A percentile compares a stretch with the other conserved stretches of the same genome.
Conservation (phyloP, 768 basidiomycete species). For the Gyrodon lividus region DNA sequence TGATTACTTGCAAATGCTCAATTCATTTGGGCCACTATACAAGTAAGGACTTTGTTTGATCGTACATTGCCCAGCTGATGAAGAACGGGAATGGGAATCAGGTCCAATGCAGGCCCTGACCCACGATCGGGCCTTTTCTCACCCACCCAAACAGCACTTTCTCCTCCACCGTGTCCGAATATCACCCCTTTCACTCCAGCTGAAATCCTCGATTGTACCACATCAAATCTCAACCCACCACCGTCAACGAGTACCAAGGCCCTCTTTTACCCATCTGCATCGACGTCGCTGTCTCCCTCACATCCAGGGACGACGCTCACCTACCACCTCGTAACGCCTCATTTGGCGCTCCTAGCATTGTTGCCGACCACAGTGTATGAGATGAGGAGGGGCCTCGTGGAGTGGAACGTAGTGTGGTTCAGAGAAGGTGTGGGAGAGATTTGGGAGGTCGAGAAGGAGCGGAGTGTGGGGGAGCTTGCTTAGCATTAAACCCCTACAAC, state of each 20-base stretch:
- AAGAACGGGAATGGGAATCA: neutral
- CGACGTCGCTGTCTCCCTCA: slow-evolving; percentile 58
- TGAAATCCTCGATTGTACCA: slow-evolving; percentile 5
- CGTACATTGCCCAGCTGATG: slow-evolving; percentile 7
- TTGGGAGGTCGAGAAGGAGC: slow-evolving; percentile 68
- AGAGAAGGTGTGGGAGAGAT: slow-evolving; percentile 83
- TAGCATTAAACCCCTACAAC: neutral
- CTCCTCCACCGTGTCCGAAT: slow-evolving; percentile 1
- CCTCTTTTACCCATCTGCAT: slow-evolving; percentile 67
- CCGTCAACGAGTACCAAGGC: slow-evolving; percentile 34
- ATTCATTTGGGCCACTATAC: slow-evolving; percentile 83
- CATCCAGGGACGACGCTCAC: slow-evolving; percentile 72
- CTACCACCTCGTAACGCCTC: slow-evolving; percentile 77
- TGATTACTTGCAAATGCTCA: slow-evolving; percentile 86
- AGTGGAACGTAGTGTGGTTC: slow-evolving; percentile 87
- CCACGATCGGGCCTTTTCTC: slow-evolving; percentile 6
- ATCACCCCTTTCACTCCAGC: neutral
- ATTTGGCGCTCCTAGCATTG: slow-evolving; percentile 68
- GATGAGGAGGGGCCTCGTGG: slow-evolving; percentile 69
- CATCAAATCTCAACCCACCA: neutral
- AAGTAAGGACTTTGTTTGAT: slow-evolving; percentile 45
- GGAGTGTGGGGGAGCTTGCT: slow-evolving; percentile 22
- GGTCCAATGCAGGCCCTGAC: slow-evolving; percentile 21
- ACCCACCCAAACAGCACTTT: neutral
- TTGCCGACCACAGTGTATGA: slow-evolving; percentile 74